A percentile compares a stretch with the other conserved stretches of the same genome.
These are phyloP conservation scores for Coemansia guatemalensis DNA, from an alignment of 192 early-diverging fungal species.

Conservation along the genomic window DNA sequence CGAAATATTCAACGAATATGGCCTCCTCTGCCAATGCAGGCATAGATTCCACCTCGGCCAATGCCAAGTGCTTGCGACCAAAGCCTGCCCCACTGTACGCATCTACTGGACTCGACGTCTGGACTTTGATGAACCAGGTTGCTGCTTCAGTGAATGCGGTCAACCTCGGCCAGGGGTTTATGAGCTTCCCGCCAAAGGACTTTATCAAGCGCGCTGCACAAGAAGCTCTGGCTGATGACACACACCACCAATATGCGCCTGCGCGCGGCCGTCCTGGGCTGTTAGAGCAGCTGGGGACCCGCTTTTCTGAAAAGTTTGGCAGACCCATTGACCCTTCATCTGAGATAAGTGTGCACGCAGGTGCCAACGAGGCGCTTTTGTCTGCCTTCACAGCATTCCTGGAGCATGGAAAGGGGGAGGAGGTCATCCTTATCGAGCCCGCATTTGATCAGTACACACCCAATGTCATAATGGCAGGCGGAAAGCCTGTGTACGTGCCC, in stretches of 20 bases:
- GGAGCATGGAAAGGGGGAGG: conserved; percentile 68
- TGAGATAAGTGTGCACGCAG: conserved; percentile 88
- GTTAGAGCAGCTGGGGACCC: conserved; percentile 71
- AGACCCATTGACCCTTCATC: conserved; percentile 69
- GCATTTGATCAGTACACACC: conserved; percentile 94
- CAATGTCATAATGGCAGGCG: conserved; percentile 85
- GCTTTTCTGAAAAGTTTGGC: conserved; percentile 70
- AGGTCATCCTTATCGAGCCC: conserved; percentile 93
- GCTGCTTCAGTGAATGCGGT: conserved; percentile 81
- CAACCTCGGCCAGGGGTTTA: conserved; percentile 89
- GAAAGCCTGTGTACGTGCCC: conserved; percentile 82
- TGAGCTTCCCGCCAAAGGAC: conserved; percentile 85
- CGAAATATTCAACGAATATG: conserved; percentile 7
- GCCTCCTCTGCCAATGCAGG: neutral
- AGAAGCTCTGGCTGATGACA: conserved; percentile 60
- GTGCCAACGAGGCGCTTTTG: conserved; percentile 82
- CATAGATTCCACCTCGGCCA: neutral
- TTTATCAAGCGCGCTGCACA: conserved; percentile 82
- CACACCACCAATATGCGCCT: conserved; percentile 87
- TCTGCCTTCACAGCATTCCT: conserved; percentile 82
- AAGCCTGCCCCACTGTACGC: conserved; percentile 38
- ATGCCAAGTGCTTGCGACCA: conserved; percentile 8
- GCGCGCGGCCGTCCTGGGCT: conserved; percentile 65
- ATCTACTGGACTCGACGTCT: conserved; percentile 56
- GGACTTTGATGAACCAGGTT: conserved; percentile 86